phyloP scores from a whole-genome alignment of 495 filamentous ascomycete species.

The Margaritispora aquatica region DNA sequence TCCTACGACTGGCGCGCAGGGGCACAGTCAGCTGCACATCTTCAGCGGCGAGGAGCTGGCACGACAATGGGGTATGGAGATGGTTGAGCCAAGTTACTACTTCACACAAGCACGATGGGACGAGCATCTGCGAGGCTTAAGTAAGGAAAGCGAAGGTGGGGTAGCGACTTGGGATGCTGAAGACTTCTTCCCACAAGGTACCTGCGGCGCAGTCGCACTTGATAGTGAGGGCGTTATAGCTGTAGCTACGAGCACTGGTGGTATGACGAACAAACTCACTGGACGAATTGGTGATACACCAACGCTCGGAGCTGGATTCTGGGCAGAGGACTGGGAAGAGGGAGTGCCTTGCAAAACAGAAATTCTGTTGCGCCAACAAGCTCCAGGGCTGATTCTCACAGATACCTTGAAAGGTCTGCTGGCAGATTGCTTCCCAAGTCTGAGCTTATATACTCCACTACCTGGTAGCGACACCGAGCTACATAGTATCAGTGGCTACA shows the following conservation, averaged over 20 bases:
- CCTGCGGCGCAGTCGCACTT: slow-evolving; percentile 75
- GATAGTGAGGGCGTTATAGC: slow-evolving; percentile 63
- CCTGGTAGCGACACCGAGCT: slow-evolving; percentile 7
- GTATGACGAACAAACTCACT: slow-evolving; percentile 82
- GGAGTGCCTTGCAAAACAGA: slow-evolving; percentile 6
- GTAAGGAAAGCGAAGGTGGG: slow-evolving; percentile 36
- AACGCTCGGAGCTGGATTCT: slow-evolving; percentile 57
- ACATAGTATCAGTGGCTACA: slow-evolving; percentile 5
- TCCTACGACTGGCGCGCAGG: slow-evolving; percentile 35
- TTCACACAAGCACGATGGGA: slow-evolving; percentile 77
- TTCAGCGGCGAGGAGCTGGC: slow-evolving; percentile 61
- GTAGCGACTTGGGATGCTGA: slow-evolving; percentile 38
- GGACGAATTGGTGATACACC: slow-evolving; percentile 87
- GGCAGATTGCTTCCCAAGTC: slow-evolving; percentile 47
- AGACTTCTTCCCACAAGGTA: slow-evolving; percentile 74
- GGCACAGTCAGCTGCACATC: slow-evolving; percentile 64
- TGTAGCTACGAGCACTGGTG: slow-evolving; percentile 80
- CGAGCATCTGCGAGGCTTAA: slow-evolving; percentile 66
- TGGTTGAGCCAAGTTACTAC: slow-evolving; percentile 63
- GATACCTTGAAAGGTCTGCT: slow-evolving; percentile 33
- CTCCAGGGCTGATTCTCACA: slow-evolving; percentile 34
- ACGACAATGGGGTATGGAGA: slow-evolving; percentile 57
- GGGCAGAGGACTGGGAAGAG: slow-evolving; percentile 24
- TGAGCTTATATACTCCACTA: slow-evolving; percentile 23
- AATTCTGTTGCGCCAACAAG: slow-evolving; percentile 15